phyloP scores from a whole-genome alignment of 768 basidiomycete genomes.

The Mycena polygramma region DNA sequence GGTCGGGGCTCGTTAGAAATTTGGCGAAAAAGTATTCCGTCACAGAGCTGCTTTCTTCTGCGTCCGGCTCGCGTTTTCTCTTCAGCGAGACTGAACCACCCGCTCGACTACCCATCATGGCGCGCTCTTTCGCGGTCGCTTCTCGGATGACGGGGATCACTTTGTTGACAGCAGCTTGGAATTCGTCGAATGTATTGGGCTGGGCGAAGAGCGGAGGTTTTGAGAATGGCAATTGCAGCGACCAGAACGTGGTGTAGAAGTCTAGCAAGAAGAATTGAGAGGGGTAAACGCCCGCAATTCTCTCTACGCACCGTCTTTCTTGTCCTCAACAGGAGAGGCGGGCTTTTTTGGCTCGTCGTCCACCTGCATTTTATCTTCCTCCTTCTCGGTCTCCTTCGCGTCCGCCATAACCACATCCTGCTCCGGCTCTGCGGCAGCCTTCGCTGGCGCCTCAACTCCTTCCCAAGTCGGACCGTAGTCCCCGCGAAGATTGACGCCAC shows the following conservation, averaged over 20 bases:
- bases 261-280: slow-evolving; percentile 53
- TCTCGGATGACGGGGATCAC: slow-evolving; percentile 86
- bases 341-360: slow-evolving; percentile 62
- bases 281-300: not conserved
- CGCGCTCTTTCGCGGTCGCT: slow-evolving; percentile 89
- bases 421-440: slow-evolving; percentile 49
- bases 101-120: slow-evolving; percentile 84
- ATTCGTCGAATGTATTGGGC: slow-evolving; percentile 68
- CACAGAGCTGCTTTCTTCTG: slow-evolving; percentile 62
- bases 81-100: slow-evolving; percentile 61
- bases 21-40: slow-evolving; percentile 94
- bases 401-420: slow-evolving; percentile 49
- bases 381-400: slow-evolving; percentile 44
- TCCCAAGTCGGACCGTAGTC: slow-evolving; percentile 89
- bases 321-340: slow-evolving; percentile 50
- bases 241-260: slow-evolving; percentile 93
- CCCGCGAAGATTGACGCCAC: slow-evolving; percentile 92
- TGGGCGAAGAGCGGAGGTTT: slow-evolving; percentile 78
- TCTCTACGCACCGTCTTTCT: slow-evolving; percentile 70
- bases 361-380: slow-evolving; percentile 72
- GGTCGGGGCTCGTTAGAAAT: slow-evolving; percentile 89
- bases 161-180: slow-evolving; percentile 78
- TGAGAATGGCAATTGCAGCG: slow-evolving; percentile 87
- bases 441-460: slow-evolving; percentile 61
- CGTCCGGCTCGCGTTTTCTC: slow-evolving; percentile 74